A percentile compares a stretch with the other conserved stretches of the same genome.
Conservation (phyloP, 768 basidiomycete genomes). For the Neoboletus subvelutipes region DNA sequence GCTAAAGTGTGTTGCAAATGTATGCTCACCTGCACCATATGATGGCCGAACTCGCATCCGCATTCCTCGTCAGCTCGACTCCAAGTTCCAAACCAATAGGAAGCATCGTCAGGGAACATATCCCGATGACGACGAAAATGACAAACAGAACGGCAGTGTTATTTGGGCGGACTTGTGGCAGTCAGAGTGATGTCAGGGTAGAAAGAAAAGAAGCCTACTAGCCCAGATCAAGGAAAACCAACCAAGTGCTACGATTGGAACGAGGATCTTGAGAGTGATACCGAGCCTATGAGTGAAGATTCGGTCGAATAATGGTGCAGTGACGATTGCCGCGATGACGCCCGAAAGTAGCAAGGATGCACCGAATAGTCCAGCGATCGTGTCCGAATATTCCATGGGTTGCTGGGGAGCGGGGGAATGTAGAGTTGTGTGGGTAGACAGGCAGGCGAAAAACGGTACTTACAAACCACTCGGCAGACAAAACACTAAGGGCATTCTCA, state of each 20-base stretch:
- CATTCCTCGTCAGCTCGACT: conserved; percentile 76
- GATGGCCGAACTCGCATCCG: conserved; percentile 72
- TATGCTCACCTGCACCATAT: conserved; percentile 69
- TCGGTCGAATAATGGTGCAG: conserved; percentile 78
- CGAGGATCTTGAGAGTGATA: conserved; percentile 53
- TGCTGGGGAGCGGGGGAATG: conserved; percentile 37
- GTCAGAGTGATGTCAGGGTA: background rate
- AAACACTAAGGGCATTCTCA: conserved; percentile 62
- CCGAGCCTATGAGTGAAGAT: conserved; percentile 77
- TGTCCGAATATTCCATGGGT: conserved; percentile 70
- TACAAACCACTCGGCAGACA: conserved; percentile 70
- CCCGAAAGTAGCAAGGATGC: conserved; percentile 68
- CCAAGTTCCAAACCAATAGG: conserved; percentile 77
- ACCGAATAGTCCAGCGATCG: conserved; percentile 69
- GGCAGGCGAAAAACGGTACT: conserved; percentile 19
- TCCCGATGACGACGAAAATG: conserved; percentile 68
- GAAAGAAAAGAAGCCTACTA: conserved; percentile 40
- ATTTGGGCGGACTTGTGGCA: conserved; percentile 54
- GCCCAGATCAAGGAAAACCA: conserved; percentile 86
- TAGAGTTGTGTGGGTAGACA: background rate
- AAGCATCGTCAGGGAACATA: conserved; percentile 64
- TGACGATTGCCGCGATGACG: conserved; percentile 62
- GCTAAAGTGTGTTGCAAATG: background rate
- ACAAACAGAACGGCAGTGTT: conserved; percentile 61
- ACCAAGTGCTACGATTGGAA: conserved; percentile 57